A percentile compares a stretch with the other conserved stretches of the same genome.
Conservation (phyloP, 768 basidiomycete species). For the Tephrocybe sp. region DNA sequence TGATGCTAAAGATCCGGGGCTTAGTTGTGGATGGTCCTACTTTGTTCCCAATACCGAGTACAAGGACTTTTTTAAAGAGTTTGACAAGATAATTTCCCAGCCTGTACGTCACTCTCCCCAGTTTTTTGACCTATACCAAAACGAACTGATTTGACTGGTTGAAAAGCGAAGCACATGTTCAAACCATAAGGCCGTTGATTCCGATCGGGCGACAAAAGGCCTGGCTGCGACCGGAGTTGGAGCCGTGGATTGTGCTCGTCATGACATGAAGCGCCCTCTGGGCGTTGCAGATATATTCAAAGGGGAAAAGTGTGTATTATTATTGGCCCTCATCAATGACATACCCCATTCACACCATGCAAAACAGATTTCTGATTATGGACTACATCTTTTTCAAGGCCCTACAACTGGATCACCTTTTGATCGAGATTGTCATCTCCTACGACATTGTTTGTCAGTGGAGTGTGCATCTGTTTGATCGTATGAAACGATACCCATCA, state of each 20-base stretch:
- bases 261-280: constrained; percentile 5
- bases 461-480: no score
- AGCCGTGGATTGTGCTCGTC: constrained; percentile 5
- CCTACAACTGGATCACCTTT: no score
- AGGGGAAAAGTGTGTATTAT: neutral
- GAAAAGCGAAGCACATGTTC: constrained; percentile 17
- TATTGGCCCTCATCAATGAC: no score
- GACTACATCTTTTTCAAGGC: no score
- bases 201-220: neutral
- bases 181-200: constrained; percentile 21
- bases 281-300: neutral
- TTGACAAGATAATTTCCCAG: constrained; percentile 9
- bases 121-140: no score
- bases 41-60: constrained; percentile 16
- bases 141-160: no score
- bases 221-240: constrained; percentile 1
- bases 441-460: no score
- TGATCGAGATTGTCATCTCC: no score
- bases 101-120: neutral
- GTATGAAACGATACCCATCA: no score
- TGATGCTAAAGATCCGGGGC: constrained; percentile 6
- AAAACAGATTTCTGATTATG: no score
- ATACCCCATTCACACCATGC: no score
- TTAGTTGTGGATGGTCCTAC: constrained; percentile 17
- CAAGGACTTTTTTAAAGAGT: constrained; percentile 11